Conservation (phyloP, 2,329 filamentous ascomycete genomes). For the Penicillium brasilianum region DNA sequence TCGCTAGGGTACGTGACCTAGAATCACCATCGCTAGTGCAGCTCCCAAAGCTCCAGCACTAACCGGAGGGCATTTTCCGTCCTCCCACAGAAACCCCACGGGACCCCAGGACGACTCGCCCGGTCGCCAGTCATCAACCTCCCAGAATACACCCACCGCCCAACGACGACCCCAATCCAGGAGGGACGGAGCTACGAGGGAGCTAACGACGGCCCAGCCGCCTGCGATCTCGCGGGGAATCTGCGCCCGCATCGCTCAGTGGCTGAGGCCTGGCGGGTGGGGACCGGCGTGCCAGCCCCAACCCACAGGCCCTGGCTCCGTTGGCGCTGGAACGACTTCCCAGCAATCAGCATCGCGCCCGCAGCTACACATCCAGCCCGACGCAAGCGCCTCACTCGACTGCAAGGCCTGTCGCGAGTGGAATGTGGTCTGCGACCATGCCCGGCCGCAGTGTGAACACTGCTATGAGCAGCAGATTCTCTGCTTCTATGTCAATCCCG, state of each 20-base stretch:
- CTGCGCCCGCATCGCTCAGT: constrained; percentile 26
- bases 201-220: constrained; percentile 7
- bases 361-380: constrained; percentile 15
- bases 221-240: constrained; percentile 14
- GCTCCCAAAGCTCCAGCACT: background rate
- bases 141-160: background rate
- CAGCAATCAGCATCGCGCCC: constrained; percentile 4
- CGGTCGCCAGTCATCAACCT: background rate
- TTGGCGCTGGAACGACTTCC: background rate
- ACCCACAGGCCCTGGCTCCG: constrained; percentile 10
- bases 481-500: constrained; percentile 41
- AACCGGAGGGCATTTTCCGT: background rate
- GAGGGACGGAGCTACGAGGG: constrained; percentile 1
- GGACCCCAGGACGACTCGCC: background rate
- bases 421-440: constrained; percentile 35
- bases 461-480: constrained; percentile 40
- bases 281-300: constrained; percentile 9
- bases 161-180: background rate
- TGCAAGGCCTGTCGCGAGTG: constrained; percentile 39
- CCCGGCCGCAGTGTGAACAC: constrained; percentile 38
- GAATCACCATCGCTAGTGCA: background rate
- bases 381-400: constrained; percentile 15
- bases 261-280: constrained; percentile 32
- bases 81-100: background rate
- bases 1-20: background rate